These are phyloP conservation scores for Ophiosphaerella korrae DNA, from an alignment of 2,329 filamentous ascomycete genomes.

Conservation along the genomic window DNA sequence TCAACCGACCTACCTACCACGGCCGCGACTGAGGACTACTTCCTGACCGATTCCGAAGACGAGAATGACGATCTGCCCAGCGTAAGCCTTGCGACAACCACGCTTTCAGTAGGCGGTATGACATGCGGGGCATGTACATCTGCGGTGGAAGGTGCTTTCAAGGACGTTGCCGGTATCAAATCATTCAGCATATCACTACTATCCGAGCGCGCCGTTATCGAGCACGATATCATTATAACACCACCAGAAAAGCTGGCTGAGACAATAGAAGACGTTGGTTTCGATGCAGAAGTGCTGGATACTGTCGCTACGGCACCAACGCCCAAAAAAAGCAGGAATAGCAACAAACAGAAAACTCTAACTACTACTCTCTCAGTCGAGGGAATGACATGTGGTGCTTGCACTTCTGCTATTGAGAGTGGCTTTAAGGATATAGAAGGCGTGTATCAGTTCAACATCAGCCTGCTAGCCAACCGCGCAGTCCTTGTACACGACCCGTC, in stretches of 20 bases:
- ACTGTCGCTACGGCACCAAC: constrained; percentile 58
- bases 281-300: constrained; percentile 79
- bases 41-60: constrained; percentile 44
- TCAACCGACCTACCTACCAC: constrained; percentile 73
- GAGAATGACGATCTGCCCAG: constrained; percentile 41
- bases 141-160: constrained; percentile 80
- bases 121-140: constrained; percentile 90
- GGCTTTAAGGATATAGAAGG: constrained; percentile 80
- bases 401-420: constrained; percentile 86
- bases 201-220: constrained; percentile 82
- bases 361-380: constrained; percentile 88
- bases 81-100: constrained; percentile 63
- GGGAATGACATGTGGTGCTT: constrained; percentile 97
- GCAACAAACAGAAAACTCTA: constrained; percentile 55
- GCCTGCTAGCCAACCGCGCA: constrained; percentile 87
- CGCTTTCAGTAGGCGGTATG: constrained; percentile 82
- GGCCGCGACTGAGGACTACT: constrained; percentile 44
- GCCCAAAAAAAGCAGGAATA: constrained; percentile 41
- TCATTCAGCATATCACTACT: constrained; percentile 82
- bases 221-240: constrained; percentile 69
- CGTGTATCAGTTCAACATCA: constrained; percentile 89
- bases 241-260: constrained; percentile 61
- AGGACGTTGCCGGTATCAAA: constrained; percentile 72
- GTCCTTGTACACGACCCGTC: constrained; percentile 81
- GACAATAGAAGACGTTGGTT: constrained; percentile 71